These are phyloP conservation scores for Brassica napus DNA, from an alignment of 345 rosid genomes.

Conservation along the genomic window Da-Ae NC_063450.1:53656001-53656500, in stretches of 20 bases:
- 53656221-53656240: constrained; percentile 34
- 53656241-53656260: constrained; percentile 61
- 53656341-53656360: constrained; percentile 77
- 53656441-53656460: constrained; percentile 67
- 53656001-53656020: constrained; percentile 82
- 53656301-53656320: constrained; percentile 75
- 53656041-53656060: constrained; percentile 81
- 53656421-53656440: not conserved
- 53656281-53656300: constrained; percentile 63
- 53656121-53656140: constrained; percentile 64
- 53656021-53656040: constrained; percentile 71
- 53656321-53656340: constrained; percentile 55
- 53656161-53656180: not conserved
- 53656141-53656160: not conserved
- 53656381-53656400: not conserved
- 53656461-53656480: constrained; percentile 76
- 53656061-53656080: constrained; percentile 70
- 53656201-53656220: constrained; percentile 5
- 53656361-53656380: constrained; percentile 37
- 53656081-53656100: constrained; percentile 80
- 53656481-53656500: constrained; percentile 80
- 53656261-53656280: constrained; percentile 69
- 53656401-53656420: not conserved
- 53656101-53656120: constrained; percentile 80
- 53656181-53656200: not conserved